phyloP scores from a whole-genome alignment of 2,329 filamentous ascomycete species.

The Leptographium flavum region DNA sequence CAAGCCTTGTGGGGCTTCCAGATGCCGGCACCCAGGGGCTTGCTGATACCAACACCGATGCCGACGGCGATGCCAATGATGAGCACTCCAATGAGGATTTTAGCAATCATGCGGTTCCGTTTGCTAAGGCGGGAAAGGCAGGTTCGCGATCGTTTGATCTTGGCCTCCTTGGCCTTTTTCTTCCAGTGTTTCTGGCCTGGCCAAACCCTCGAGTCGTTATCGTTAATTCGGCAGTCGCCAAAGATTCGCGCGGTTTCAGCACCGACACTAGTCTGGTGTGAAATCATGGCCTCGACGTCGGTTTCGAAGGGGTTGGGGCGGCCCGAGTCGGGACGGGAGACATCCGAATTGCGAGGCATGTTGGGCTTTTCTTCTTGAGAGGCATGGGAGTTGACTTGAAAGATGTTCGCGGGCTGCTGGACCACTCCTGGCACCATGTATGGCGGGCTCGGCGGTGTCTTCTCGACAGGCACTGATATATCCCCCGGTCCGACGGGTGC shows the following conservation, averaged over 20 bases:
- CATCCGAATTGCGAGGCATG: constrained; percentile 16
- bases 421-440: background rate
- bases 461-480: background rate
- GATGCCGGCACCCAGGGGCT: constrained; percentile 42
- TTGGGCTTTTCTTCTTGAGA: background rate
- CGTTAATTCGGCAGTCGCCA: constrained; percentile 15
- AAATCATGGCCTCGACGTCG: constrained; percentile 40
- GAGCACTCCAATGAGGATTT: constrained; percentile 37
- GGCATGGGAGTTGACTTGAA: background rate
- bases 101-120: constrained; percentile 37
- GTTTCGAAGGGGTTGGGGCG: constrained; percentile 40
- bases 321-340: constrained; percentile 30
- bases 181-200: constrained; percentile 46
- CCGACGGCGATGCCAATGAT: constrained; percentile 39
- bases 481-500: background rate
- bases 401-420: background rate
- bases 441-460: background rate
- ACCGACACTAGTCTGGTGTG: constrained; percentile 17
- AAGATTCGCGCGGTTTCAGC: constrained; percentile 3
- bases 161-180: constrained; percentile 41
- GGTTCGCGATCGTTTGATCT: constrained; percentile 35
- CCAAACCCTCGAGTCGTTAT: constrained; percentile 43
- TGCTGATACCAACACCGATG: constrained; percentile 47
- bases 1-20: constrained; percentile 26
- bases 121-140: constrained; percentile 38